These are phyloP conservation scores for Tylopilus orsonianus DNA, from an alignment of 1,284 basidiomycete genomes.

Conservation along the genomic window DNA sequence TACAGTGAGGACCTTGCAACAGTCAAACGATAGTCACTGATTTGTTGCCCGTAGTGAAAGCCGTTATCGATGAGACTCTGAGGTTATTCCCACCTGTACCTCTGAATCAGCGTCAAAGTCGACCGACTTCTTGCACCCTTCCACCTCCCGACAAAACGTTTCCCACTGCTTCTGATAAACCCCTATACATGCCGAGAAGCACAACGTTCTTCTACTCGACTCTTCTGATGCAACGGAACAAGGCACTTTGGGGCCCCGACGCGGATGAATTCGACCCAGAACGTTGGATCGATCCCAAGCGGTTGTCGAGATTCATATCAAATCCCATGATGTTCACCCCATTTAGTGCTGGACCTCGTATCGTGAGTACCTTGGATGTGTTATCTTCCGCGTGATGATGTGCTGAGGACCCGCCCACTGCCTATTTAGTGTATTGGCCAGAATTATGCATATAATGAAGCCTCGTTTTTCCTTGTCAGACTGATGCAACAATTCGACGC, in stretches of 20 bases:
- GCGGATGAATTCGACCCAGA: slow-evolving; percentile 71
- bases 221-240: slow-evolving; percentile 60
- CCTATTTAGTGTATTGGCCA: slow-evolving; percentile 63
- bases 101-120: slow-evolving; percentile 60
- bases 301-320: slow-evolving; percentile 45
- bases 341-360: slow-evolving; percentile 66
- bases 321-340: slow-evolving; percentile 70
- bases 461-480: slow-evolving; percentile 65
- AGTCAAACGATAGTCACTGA: slow-evolving; percentile 6
- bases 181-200: slow-evolving; percentile 58
- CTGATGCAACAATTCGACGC: slow-evolving; percentile 62
- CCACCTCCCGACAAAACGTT: slow-evolving; percentile 53
- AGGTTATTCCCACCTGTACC: slow-evolving; percentile 74
- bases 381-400: slow-evolving; percentile 7
- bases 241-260: slow-evolving; percentile 62
- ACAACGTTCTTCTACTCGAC: slow-evolving; percentile 59
- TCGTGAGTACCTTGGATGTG: slow-evolving; percentile 34
- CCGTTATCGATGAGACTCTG: slow-evolving; percentile 71
- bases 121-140: slow-evolving; percentile 46
- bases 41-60: slow-evolving; percentile 50
- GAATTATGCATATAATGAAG: slow-evolving; percentile 72
- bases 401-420: slow-evolving; percentile 15
- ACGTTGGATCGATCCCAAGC: slow-evolving; percentile 59
- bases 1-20: slow-evolving; percentile 49
- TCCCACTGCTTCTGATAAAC: slow-evolving; percentile 33